Percentiles rank a stretch among this genome's conserved stretches.
Conservation (phyloP, 768 basidiomycete genomes). For the Termitomyces sp. region DNA sequence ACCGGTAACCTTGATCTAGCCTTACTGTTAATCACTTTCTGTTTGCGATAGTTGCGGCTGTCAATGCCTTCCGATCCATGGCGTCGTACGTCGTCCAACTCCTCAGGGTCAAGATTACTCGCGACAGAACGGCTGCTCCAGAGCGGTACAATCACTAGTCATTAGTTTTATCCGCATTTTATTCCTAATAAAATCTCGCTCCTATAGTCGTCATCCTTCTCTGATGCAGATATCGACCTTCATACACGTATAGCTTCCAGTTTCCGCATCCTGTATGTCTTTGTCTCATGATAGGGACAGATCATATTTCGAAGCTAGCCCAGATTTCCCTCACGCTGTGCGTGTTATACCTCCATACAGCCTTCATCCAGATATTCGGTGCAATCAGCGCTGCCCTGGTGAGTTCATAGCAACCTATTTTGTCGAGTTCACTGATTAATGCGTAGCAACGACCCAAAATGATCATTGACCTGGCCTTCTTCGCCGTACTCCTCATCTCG, state of each 20-base stretch:
- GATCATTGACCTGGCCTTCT: slow-evolving; percentile 22
- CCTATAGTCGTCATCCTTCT: slow-evolving; percentile 26
- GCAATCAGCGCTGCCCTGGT: slow-evolving; percentile 14
- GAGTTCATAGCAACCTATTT: background rate
- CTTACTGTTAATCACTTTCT: background rate
- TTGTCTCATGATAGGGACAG: slow-evolving; percentile 5
- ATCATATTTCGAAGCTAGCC: slow-evolving; percentile 22
- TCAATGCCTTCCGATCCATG: slow-evolving; percentile 33
- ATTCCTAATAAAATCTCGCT: background rate
- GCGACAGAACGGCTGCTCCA: slow-evolving; percentile 14
- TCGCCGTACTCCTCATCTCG: slow-evolving; percentile 29
- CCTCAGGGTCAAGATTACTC: background rate
- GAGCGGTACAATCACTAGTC: slow-evolving; percentile 10
- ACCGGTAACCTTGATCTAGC: background rate
- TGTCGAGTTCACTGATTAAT: background rate
- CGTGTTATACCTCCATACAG: slow-evolving; percentile 27
- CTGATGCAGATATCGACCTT: slow-evolving; percentile 28
- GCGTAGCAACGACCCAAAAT: slow-evolving; percentile 18
- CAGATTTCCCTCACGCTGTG: slow-evolving; percentile 30
- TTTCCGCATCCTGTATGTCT: slow-evolving; percentile 7
- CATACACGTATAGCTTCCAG: slow-evolving; percentile 7
- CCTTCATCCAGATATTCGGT: slow-evolving; percentile 15
- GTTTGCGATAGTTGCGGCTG: slow-evolving; percentile 25
- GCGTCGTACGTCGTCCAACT: slow-evolving; percentile 24
- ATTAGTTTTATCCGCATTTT: background rate